Conservation (phyloP, 177 flowering plant species). For the Telopea speciosissima region DNA sequence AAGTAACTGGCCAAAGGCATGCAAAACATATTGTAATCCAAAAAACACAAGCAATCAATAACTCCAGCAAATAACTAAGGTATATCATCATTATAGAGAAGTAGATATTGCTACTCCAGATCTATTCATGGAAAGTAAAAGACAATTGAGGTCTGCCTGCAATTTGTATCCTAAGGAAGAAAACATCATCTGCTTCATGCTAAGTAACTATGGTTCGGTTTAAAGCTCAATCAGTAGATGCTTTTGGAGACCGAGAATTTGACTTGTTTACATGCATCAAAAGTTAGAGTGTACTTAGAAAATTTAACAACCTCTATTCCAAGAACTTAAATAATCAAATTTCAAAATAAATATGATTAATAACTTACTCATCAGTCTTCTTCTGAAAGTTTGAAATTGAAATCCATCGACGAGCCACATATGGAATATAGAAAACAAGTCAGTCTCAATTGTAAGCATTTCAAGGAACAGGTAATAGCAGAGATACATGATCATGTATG, state of each 20-base stretch:
- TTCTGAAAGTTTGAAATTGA: slow-evolving; percentile 40
- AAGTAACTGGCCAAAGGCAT: slow-evolving; percentile 46
- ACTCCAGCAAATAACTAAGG: no score
- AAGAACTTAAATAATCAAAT: neutral
- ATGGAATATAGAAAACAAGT: slow-evolving; percentile 22
- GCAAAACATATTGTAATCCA: slow-evolving; percentile 2
- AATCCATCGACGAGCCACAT: slow-evolving; percentile 11
- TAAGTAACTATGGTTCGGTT: neutral
- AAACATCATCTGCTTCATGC: neutral
- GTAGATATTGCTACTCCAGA: no score
- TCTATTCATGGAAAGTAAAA: no score
- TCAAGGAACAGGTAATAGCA: neutral
- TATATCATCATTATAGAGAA: no score
- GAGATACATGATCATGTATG: neutral
- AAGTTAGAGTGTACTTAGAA: neutral
- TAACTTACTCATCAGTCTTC: slow-evolving; percentile 86
- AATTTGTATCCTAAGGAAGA: neutral
- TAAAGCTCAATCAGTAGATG: neutral
- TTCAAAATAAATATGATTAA: slow-evolving; percentile 7
- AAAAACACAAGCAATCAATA: neutral
- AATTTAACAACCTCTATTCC: neutral
- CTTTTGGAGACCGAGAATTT: no score
- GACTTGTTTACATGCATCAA: neutral
- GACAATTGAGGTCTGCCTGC: neutral
- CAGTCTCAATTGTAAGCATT: slow-evolving; percentile 6